These are phyloP conservation scores for Babesia sp. DNA, from an alignment of 169 alveolate genomes.

Conservation along the genomic window DNA sequence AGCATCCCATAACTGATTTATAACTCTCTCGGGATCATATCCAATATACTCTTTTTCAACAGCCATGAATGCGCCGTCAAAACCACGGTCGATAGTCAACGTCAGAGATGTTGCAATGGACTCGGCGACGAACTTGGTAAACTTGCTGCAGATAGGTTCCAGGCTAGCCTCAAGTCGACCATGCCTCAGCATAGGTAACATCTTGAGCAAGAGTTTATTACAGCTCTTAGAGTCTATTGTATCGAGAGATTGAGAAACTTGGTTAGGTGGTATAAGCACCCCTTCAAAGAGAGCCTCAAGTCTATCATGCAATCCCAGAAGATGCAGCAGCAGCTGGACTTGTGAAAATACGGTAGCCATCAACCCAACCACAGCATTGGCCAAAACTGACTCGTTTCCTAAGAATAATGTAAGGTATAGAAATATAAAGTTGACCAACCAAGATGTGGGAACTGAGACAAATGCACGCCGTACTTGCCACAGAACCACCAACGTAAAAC, in stretches of 20 bases:
- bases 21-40: neutral
- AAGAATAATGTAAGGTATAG: neutral
- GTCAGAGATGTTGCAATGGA: neutral
- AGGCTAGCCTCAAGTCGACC: neutral
- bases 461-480: conserved; percentile 37
- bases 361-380: conserved; percentile 7
- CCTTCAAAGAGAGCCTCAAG: neutral
- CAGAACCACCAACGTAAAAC: conserved; percentile 54
- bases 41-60: neutral
- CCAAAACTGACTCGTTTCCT: conserved; percentile 32
- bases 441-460: conserved; percentile 45
- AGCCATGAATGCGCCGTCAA: neutral
- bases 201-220: conserved; percentile 9
- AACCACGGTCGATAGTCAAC: neutral
- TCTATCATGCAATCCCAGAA: conserved; percentile 18
- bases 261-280: neutral
- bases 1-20: neutral
- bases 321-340: neutral
- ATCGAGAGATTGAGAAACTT: neutral
- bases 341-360: neutral
- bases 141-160: conserved; percentile 14
- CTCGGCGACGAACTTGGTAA: neutral
- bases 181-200: conserved; percentile 12
- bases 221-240: conserved; percentile 20
- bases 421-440: conserved; percentile 8